A percentile compares a stretch with the other conserved stretches of the same genome.
Conservation (phyloP, 257 asterid species). For the Nicotiana undulata region DNA sequence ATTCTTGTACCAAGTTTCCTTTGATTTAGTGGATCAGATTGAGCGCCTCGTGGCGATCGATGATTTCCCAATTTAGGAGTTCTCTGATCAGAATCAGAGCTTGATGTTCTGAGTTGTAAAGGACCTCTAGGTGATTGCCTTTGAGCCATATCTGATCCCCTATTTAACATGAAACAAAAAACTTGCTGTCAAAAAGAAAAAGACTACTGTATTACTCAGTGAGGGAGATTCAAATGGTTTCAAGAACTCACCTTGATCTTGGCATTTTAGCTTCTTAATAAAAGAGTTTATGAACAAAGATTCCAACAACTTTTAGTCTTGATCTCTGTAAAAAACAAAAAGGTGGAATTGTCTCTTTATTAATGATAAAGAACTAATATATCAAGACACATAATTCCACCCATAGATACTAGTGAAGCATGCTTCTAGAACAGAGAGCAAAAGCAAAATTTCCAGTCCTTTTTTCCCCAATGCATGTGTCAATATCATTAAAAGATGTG, state of each 20-base stretch:
- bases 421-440: constrained; percentile 4
- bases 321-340: background rate
- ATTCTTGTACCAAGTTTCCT: constrained; percentile 82
- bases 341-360: background rate
- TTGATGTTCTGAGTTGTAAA: constrained; percentile 47
- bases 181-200: background rate
- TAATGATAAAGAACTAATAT: background rate
- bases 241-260: constrained; percentile 52
- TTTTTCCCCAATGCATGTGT: constrained; percentile 26
- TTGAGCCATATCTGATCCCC: constrained; percentile 59
- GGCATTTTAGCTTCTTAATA: constrained; percentile 37
- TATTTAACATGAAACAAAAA: constrained; percentile 17
- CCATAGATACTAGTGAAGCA: constrained; percentile 6
- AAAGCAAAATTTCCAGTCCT: constrained; percentile 22
- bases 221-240: background rate
- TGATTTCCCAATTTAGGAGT: constrained; percentile 52
- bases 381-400: background rate
- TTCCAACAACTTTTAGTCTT: background rate
- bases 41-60: constrained; percentile 52
- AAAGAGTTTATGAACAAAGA: background rate
- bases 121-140: constrained; percentile 60
- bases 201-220: background rate
- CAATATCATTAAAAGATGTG: constrained; percentile 34
- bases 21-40: constrained; percentile 42
- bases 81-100: constrained; percentile 67